Base-by-base conservation (phyloP, 345 rosid genomes). In the Barbarea vulgaris region DNA sequence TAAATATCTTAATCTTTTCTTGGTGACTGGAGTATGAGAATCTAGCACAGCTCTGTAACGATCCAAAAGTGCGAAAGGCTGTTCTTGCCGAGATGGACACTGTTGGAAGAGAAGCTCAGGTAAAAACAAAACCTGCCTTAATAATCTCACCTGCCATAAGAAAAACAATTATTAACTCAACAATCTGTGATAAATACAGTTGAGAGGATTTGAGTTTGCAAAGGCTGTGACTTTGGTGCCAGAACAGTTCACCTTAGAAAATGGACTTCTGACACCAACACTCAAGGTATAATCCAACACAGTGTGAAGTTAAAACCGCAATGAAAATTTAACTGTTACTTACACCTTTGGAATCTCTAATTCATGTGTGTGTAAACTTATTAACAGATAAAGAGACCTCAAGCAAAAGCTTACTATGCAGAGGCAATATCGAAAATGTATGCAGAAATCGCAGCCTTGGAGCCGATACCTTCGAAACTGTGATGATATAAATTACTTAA, bases 191-290 rank as follows among this genome's bases (percentile, higher is more conserved):
- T 81, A 21, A 21, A 28, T 51, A 54, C 85, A 89, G 91, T 73
- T 89, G 84, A 85, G 86, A 80, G 91, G 91, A 60, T 89, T 89
- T 19, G 90, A 87, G 71, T 86, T 83, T 76, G 98, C 87, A 59
- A 93, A 82, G 84, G 94, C 94, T 42, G 88, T 91, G 63, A 89
- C 89, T 27, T 83, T 93, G 80, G 96, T 91, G 79, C 79, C 84
- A 5, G 97, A 88, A 77, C 93, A 87, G 25, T 91, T 93, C 73
- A 81, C 96, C 2, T 28, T 86, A 57, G 96, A 93, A 81, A 89
- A 88, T 71, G 97, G 87, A 14, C 89, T 93, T 34, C 85, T 93
- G 17, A 93, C 97, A 34, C 94, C 96, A 36, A 93, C 98, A 41
- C 90, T 89, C 67, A 91, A 91, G 91, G 97, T 89, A 82, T 34